Evolutionary conservation across 805 yeast genomes (phyloP).

Genomic region (Pichia deserticola): DNA sequence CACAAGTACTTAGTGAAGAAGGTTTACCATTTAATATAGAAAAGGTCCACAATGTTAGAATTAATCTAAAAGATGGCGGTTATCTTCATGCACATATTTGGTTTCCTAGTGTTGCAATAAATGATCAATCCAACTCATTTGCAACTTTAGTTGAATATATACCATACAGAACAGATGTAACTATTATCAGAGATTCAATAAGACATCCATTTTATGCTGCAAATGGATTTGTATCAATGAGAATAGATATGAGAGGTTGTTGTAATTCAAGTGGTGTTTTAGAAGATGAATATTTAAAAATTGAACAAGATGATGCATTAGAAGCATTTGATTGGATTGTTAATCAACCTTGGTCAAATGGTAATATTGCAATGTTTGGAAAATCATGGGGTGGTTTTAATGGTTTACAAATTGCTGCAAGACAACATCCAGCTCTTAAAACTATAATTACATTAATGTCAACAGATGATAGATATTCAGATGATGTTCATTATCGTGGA

Average conservation of each 20-base stretch:
- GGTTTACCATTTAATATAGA: constrained; percentile 25
- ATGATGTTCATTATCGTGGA: constrained; percentile 44
- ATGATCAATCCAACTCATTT: constrained; percentile 19
- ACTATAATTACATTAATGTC: constrained; percentile 38
- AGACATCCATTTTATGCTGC: constrained; percentile 43
- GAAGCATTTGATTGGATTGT: constrained; percentile 38
- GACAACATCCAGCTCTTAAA: constrained; percentile 40
- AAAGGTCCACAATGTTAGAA: constrained; percentile 31
- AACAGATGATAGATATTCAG: constrained; percentile 41
- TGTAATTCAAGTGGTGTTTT: constrained; percentile 37
- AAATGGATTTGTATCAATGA: constrained; percentile 36
- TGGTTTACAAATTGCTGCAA: constrained; percentile 38
- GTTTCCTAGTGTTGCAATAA: constrained; percentile 33
- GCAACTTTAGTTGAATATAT: constrained; percentile 38
- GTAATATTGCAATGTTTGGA: constrained; percentile 40
- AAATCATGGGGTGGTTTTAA: constrained; percentile 46
- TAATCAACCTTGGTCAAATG: constrained; percentile 37
- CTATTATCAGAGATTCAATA: constrained; percentile 37
- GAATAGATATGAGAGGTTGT: constrained; percentile 42
- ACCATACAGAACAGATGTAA: constrained; percentile 40
- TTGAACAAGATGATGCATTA: constrained; percentile 38
- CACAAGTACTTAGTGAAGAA: constrained; percentile 14
- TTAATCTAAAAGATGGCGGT: constrained; percentile 34
- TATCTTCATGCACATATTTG: constrained; percentile 36
- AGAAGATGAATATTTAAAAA: constrained; percentile 34